Percentiles rank a stretch among this genome's conserved stretches.
These are phyloP conservation scores for Magnusiomyces suaveolens DNA, from an alignment of 1,139 yeast species.

Conservation along the genomic window DNA sequence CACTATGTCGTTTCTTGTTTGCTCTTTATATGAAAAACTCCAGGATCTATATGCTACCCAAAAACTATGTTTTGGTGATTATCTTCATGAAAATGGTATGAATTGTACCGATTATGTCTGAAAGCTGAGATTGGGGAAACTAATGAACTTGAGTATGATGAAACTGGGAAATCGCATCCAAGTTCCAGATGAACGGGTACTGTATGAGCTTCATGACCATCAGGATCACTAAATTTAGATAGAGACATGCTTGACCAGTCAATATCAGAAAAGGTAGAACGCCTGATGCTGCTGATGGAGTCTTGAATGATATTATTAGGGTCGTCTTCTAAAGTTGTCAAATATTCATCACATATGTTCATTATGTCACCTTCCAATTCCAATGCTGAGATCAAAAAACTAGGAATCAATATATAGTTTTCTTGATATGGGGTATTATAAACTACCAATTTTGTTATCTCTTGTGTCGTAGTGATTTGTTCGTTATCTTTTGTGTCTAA, in stretches of 20 bases:
- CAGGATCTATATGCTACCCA: too few species aligned
- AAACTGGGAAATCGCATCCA: too few species aligned
- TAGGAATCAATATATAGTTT: neutral
- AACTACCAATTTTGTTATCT: neutral
- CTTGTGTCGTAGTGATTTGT: too few species aligned
- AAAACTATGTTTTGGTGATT: too few species aligned
- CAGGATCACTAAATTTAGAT: neutral
- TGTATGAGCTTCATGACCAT: neutral
- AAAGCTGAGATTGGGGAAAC: too few species aligned
- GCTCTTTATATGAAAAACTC: too few species aligned
- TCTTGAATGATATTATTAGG: neutral
- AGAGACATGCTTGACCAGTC: neutral
- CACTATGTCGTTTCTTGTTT: too few species aligned
- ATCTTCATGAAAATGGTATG: too few species aligned
- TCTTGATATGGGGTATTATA: neutral
- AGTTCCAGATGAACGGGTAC: too few species aligned
- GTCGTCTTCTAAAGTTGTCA: neutral
- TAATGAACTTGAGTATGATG: too few species aligned
- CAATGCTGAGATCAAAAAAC: neutral
- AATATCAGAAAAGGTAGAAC: neutral
- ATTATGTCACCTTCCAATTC: neutral
- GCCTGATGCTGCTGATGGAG: neutral
- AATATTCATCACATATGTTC: neutral
- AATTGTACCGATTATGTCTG: too few species aligned
- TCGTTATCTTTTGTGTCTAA: neutral